A percentile compares a stretch with the other conserved stretches of the same genome.
phyloP scores from a whole-genome alignment of 2,329 filamentous ascomycete species.

The Fusarium dimerum region DNA sequence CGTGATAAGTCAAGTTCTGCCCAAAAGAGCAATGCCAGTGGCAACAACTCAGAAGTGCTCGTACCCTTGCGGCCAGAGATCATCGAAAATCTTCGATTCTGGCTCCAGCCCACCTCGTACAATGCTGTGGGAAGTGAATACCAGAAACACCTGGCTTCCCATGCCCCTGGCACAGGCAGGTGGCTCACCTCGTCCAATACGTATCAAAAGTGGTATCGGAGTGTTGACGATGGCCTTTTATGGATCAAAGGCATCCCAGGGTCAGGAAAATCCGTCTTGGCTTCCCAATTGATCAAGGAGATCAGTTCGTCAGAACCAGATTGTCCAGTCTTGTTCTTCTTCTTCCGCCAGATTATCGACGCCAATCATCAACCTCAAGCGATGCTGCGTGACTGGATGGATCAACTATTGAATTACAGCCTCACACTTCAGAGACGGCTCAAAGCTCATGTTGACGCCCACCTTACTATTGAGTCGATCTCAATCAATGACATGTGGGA shows the following conservation, averaged over 20 bases:
- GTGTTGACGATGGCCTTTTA: constrained; percentile 10
- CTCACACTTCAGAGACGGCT: constrained; percentile 31
- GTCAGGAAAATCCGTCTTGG: constrained; percentile 40
- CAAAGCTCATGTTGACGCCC: constrained; percentile 8
- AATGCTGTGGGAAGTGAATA: constrained; percentile 17
- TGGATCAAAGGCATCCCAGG: constrained; percentile 37
- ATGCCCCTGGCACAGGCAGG: constrained; percentile 12
- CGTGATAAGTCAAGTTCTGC: too few species aligned
- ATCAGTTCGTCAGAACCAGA: not conserved
- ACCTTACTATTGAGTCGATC: not conserved
- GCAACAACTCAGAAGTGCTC: constrained; percentile 36
- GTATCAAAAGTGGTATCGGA: constrained; percentile 14
- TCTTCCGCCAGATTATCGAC: constrained; percentile 41
- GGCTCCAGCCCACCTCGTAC: constrained; percentile 22
- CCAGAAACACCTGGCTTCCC: constrained; percentile 18
- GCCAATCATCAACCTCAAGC: constrained; percentile 34
- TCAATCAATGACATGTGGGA: constrained; percentile 32
- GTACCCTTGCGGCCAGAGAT: constrained; percentile 28
- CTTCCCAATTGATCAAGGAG: constrained; percentile 26
- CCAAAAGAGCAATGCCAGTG: constrained; percentile 21
- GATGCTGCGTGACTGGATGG: constrained; percentile 38
- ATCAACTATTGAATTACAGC: constrained; percentile 33
- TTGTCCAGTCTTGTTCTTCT: constrained; percentile 38
- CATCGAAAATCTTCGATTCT: constrained; percentile 23
- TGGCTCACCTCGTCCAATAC: constrained; percentile 9